Base-by-base conservation (phyloP, 805 yeast species). In the Torulaspora microellipsoides region DNA sequence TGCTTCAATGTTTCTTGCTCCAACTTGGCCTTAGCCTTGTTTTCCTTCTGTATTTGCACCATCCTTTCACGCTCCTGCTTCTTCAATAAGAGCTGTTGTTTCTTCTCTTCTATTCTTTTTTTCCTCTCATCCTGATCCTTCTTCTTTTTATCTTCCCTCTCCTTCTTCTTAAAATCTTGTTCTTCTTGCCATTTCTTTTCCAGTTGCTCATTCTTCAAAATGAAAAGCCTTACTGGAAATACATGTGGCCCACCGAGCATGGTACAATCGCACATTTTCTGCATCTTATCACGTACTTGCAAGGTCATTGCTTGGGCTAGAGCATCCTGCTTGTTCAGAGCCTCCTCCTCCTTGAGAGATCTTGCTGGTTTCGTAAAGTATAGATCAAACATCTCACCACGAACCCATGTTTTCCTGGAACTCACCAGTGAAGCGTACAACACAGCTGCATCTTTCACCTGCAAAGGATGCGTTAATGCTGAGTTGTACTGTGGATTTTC, bases 211-310 rank as follows among this genome's bases (percentile, higher is more conserved):
- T 89, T 95, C 55, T 86, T 85, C 40, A 88, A 76, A n/a, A 88
- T 81, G 64, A 85, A 93, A 27, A 93, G 64, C 47, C 95, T 69
- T 1, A 84, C 74, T 31, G 81, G 87, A 65, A 87, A 87, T 0
- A 69, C 64, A 64, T 91, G 99, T 0, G 96, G 96, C 0, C 97
- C 98, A 15, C 84, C 72, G 9, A 72, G 69, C 66, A 89, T 65
- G 1, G 69, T 66, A 47, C 90, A 80, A 53, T 90, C 96, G 53
- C 91, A 79, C 44, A 93, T 68, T 59, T 88, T 89, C 47, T 88
- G 83, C 96, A 90, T 89, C 43, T 81, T 81, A 51, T 91, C 97
- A 54, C 95, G 70, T 4, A 85, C 83, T 28, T 41, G 48, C 31
- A 44, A 34, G 11, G 44, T 40, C 46, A 40, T 40, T 2, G 46